Percentiles rank a stretch among this genome's conserved stretches.
These are phyloP conservation scores for Lyophyllum atratum DNA, from an alignment of 768 basidiomycete species.

Conservation along the genomic window DNA sequence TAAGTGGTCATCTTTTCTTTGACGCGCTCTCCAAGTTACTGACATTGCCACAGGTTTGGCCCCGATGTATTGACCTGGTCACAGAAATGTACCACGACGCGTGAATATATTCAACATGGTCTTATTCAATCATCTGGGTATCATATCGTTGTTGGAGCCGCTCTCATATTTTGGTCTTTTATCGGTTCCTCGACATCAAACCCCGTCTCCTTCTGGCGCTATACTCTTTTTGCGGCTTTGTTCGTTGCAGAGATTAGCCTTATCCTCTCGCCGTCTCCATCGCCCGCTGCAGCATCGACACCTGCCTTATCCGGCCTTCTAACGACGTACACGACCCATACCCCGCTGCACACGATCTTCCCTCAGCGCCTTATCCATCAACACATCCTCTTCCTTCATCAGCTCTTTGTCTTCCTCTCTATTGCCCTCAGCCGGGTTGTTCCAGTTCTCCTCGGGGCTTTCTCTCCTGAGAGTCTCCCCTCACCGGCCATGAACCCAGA, in stretches of 20 bases:
- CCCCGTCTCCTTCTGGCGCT: conserved; percentile 76
- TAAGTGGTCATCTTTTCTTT: conserved; percentile 33
- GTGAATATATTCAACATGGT: conserved; percentile 71
- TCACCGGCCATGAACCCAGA: conserved; percentile 44
- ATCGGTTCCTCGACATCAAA: conserved; percentile 51
- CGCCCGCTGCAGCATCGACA: conserved; percentile 20
- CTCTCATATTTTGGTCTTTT: conserved; percentile 63
- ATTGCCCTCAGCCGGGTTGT: conserved; percentile 72
- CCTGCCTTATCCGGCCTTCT: conserved; percentile 18
- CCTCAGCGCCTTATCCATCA: conserved; percentile 73
- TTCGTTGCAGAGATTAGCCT: conserved; percentile 66
- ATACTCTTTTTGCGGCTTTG: conserved; percentile 64
- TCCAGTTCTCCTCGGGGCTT: conserved; percentile 63
- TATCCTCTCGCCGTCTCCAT: conserved; percentile 58
- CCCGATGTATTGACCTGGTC: conserved; percentile 71
- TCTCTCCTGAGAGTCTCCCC: conserved; percentile 49
- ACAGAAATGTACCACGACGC: conserved; percentile 58
- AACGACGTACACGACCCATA: conserved; percentile 27
- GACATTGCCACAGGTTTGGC: conserved; percentile 64
- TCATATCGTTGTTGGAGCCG: conserved; percentile 60
- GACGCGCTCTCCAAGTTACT: neutral
- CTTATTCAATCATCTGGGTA: conserved; percentile 63
- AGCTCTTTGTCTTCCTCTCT: conserved; percentile 73
- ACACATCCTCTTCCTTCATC: conserved; percentile 76
- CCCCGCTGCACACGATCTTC: conserved; percentile 40